Conservation (phyloP, 345 rosid genomes). For the Turritis glabra region DNA sequence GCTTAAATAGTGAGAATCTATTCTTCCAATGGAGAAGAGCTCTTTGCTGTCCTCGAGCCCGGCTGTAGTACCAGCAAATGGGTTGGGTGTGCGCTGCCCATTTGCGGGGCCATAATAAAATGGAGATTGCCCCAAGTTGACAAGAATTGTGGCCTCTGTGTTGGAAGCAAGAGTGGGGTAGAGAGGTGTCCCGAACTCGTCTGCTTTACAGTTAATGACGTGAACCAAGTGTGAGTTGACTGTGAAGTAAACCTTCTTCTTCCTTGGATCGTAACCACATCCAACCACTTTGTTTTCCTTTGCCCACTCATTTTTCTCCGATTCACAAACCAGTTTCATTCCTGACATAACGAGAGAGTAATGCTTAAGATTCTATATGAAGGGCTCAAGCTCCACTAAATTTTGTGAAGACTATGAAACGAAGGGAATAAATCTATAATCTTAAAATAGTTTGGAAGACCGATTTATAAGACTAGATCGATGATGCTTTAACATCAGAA, state of each 20-base stretch:
- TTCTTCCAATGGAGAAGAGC: conserved; percentile 89
- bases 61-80: conserved; percentile 45
- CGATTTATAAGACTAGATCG: not conserved
- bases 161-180: conserved; percentile 42
- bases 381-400: not conserved
- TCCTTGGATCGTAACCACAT: conserved; percentile 44
- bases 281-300: conserved; percentile 37
- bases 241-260: conserved; percentile 46
- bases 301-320: conserved; percentile 39
- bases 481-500: not conserved
- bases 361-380: not conserved
- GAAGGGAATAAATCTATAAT: not conserved
- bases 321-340: conserved; percentile 51
- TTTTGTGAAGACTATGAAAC: not conserved
- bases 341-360: conserved; percentile 44
- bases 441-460: not conserved
- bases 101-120: conserved; percentile 42
- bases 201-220: conserved; percentile 40
- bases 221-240: conserved; percentile 41
- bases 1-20: conserved; percentile 74
- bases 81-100: conserved; percentile 35
- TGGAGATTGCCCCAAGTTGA: conserved; percentile 41
- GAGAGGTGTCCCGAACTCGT: conserved; percentile 42
- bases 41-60: conserved; percentile 85
- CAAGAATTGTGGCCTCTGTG: conserved; percentile 23